Evolutionary conservation across 108 stramenopile species (phyloP).

Genomic region (Pseudonitzschia multiseries): DNA sequence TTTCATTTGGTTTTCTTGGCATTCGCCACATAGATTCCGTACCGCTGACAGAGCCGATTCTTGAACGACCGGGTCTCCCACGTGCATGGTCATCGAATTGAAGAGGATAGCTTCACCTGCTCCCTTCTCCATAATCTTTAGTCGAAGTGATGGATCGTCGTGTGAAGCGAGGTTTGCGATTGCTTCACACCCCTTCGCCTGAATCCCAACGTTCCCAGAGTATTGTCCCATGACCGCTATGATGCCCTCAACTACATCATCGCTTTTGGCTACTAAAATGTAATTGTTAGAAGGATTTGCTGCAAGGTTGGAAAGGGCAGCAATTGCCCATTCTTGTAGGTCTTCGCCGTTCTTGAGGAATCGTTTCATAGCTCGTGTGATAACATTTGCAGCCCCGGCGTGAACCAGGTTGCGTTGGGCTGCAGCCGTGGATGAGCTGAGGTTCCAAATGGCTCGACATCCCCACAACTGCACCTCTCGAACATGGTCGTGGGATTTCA

Average conservation of each 20-base stretch:
- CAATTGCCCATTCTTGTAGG: slow-evolving; percentile 60
- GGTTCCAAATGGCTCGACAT: slow-evolving; percentile 60
- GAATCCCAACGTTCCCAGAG: slow-evolving; percentile 47
- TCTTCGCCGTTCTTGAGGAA: slow-evolving; percentile 42
- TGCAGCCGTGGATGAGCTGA: slow-evolving; percentile 37
- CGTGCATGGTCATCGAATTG: slow-evolving; percentile 76
- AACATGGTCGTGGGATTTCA: neutral
- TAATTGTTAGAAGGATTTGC: slow-evolving; percentile 34
- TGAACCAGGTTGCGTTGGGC: slow-evolving; percentile 52
- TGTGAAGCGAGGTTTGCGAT: slow-evolving; percentile 65
- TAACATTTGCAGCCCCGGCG: slow-evolving; percentile 44
- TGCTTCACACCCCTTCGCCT: slow-evolving; percentile 61
- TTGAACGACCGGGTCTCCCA: slow-evolving; percentile 50
- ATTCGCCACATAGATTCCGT: slow-evolving; percentile 60
- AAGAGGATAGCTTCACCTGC: slow-evolving; percentile 60
- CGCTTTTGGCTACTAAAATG: slow-evolving; percentile 29
- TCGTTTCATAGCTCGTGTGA: slow-evolving; percentile 47
- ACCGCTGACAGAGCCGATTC: slow-evolving; percentile 55
- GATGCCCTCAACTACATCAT: slow-evolving; percentile 31
- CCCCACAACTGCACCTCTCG: slow-evolving; percentile 48
- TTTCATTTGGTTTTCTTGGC: slow-evolving; percentile 62
- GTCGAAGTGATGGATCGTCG: slow-evolving; percentile 6
- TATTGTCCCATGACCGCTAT: slow-evolving; percentile 62
- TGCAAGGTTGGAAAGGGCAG: slow-evolving; percentile 66
- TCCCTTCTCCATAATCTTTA: slow-evolving; percentile 25